Evolutionary conservation across 2,329 filamentous ascomycete genomes (phyloP).

Genomic region (Colletotrichum lini): DNA sequence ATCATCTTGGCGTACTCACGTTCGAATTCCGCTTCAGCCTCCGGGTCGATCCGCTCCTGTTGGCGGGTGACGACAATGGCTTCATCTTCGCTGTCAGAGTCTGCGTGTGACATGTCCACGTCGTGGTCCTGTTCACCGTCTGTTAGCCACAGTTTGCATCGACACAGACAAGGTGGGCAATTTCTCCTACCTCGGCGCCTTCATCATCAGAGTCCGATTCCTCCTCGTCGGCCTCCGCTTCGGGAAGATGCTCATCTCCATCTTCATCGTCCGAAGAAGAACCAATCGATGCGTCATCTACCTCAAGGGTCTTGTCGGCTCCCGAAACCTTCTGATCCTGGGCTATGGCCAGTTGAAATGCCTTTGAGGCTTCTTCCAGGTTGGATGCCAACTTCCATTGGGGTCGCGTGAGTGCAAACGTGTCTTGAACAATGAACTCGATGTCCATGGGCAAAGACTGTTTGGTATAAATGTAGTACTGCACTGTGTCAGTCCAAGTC

Average conservation of each 20-base stretch:
- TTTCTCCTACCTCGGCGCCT: slow-evolving; percentile 19
- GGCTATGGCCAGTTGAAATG: slow-evolving; percentile 89
- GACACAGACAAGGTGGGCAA: slow-evolving; percentile 38
- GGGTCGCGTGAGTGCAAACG: slow-evolving; percentile 85
- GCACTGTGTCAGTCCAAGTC: slow-evolving; percentile 39
- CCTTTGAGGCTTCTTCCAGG: slow-evolving; percentile 84
- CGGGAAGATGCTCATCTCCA: slow-evolving; percentile 73
- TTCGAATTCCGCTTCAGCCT: slow-evolving; percentile 97
- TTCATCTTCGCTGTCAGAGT: slow-evolving; percentile 84
- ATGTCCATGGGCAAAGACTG: slow-evolving; percentile 94
- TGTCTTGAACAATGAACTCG: slow-evolving; percentile 96
- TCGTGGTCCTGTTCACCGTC: slow-evolving; percentile 61
- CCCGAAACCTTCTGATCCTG: slow-evolving; percentile 89
- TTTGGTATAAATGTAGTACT: slow-evolving; percentile 96
- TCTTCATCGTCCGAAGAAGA: slow-evolving; percentile 84
- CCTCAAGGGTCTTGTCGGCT: slow-evolving; percentile 77
- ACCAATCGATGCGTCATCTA: slow-evolving; percentile 79
- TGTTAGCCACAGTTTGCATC: slow-evolving; percentile 11
- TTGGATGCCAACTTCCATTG: slow-evolving; percentile 92
- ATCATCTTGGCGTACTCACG: slow-evolving; percentile 98
- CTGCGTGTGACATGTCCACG: slow-evolving; percentile 64
- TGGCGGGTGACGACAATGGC: slow-evolving; percentile 92
- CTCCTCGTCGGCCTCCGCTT: slow-evolving; percentile 72
- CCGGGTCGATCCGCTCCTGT: slow-evolving; percentile 91
- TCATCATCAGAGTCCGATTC: slow-evolving; percentile 54